A percentile compares a stretch with the other conserved stretches of the same genome.
Conservation (phyloP, 345 rosid species). For the Ceriops decandra region DNA sequence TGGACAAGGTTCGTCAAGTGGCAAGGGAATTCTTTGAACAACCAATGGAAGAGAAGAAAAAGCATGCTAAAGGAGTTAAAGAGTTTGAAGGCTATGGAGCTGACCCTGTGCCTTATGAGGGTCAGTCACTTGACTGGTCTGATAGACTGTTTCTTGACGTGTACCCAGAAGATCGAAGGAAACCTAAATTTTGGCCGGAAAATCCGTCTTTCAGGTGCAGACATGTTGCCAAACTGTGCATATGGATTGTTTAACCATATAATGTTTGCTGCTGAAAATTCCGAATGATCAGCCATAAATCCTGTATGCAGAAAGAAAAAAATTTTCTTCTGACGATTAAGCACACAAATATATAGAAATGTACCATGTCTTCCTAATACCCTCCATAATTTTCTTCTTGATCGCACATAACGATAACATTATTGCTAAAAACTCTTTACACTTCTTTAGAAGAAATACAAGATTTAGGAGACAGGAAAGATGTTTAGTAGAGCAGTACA, state of each 20-base stretch:
- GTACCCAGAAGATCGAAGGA: slow-evolving; percentile 19
- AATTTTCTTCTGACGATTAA: too few relatives aligned
- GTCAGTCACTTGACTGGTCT: slow-evolving; percentile 21
- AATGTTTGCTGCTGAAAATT: too few relatives aligned
- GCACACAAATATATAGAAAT: too few relatives aligned
- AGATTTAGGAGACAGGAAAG: background rate
- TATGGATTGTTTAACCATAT: too few relatives aligned
- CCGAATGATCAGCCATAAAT: too few relatives aligned
- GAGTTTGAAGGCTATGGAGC: background rate
- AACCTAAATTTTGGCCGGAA: slow-evolving; percentile 17
- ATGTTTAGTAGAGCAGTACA: background rate
- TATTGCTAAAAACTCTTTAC: background rate
- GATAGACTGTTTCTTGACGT: slow-evolving; percentile 21
- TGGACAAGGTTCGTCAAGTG: slow-evolving; percentile 9
- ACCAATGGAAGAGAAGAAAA: slow-evolving; percentile 19
- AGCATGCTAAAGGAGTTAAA: slow-evolving; percentile 1
- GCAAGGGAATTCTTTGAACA: slow-evolving; percentile 24
- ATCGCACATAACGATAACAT: too few relatives aligned
- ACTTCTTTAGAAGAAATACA: background rate
- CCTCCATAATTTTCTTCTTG: too few relatives aligned
- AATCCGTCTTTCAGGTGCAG: slow-evolving; percentile 19
- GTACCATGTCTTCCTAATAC: too few relatives aligned
- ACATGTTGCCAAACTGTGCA: background rate
- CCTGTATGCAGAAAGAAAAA: too few relatives aligned
- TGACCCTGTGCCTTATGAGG: slow-evolving; percentile 1